Percentiles rank a stretch among this genome's conserved stretches.
These are phyloP conservation scores for Metschnikowia lochheadii DNA, from an alignment of 805 yeast species.

Conservation along the genomic window DNA sequence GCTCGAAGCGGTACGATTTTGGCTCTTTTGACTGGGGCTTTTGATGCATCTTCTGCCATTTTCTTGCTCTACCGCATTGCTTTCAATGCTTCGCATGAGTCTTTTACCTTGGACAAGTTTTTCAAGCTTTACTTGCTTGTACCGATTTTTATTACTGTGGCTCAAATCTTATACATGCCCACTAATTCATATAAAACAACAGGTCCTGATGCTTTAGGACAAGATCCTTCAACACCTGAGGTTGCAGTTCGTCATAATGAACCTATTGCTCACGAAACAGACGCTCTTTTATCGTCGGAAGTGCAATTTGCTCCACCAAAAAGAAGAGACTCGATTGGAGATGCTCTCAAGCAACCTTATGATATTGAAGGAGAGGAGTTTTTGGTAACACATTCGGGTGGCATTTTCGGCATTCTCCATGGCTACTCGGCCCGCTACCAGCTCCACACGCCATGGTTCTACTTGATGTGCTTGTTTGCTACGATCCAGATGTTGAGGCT, in stretches of 20 bases:
- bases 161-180: conserved; percentile 47
- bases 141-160: conserved; percentile 46
- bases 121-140: conserved; percentile 46
- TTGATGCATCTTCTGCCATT: conserved; percentile 55
- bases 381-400: conserved; percentile 35
- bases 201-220: conserved; percentile 17
- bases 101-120: conserved; percentile 40
- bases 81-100: conserved; percentile 29
- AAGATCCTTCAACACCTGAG: too few species aligned
- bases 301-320: conserved; percentile 1
- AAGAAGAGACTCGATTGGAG: conserved; percentile 53
- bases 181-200: conserved; percentile 47
- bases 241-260: too few species aligned
- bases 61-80: conserved; percentile 45
- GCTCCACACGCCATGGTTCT: conserved; percentile 50
- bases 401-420: conserved; percentile 52
- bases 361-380: conserved; percentile 46
- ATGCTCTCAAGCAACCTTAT: conserved; percentile 51
- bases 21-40: conserved; percentile 55
- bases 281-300: conserved; percentile 22
- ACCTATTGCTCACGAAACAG: conserved; percentile 16
- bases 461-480: conserved; percentile 46
- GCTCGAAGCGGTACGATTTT: conserved; percentile 48
- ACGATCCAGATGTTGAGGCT: conserved; percentile 54
- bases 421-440: conserved; percentile 48